Percentiles rank a stretch among this genome's conserved stretches.
Conservation (phyloP, 2,329 filamentous ascomycete species). For the Exophiala lecanii-corni region DNA sequence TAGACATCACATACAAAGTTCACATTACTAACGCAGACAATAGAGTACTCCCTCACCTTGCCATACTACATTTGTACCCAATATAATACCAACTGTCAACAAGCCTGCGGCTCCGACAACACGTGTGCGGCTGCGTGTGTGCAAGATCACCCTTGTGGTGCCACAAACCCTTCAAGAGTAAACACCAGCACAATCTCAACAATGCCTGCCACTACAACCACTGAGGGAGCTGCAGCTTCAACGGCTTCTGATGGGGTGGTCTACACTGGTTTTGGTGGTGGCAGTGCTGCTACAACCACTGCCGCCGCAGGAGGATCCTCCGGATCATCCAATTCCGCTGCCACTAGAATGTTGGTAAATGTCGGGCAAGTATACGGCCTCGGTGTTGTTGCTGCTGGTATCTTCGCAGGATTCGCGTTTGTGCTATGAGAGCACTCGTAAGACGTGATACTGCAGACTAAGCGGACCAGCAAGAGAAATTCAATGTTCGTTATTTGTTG, state of each 20-base stretch:
- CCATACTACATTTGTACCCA: constrained; percentile 59
- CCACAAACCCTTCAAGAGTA: constrained; percentile 51
- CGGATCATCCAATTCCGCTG: constrained; percentile 24
- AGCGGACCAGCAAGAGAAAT: too few relatives aligned
- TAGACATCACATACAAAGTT: neutral
- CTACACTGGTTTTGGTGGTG: constrained; percentile 43
- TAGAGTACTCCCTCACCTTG: constrained; percentile 39
- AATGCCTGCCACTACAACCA: constrained; percentile 32
- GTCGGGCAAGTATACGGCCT: constrained; percentile 55
- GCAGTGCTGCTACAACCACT: constrained; percentile 29
- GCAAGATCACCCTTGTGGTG: constrained; percentile 55
- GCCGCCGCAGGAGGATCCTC: constrained; percentile 18
- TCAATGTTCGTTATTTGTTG: too few relatives aligned
- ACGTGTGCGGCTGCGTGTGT: constrained; percentile 50
- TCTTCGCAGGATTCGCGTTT: constrained; percentile 55
- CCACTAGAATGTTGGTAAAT: constrained; percentile 42
- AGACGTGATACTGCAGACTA: too few relatives aligned
- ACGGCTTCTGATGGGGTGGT: constrained; percentile 33
- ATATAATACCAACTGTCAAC: constrained; percentile 53
- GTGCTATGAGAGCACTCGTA: too few relatives aligned
- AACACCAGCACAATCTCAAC: constrained; percentile 48
- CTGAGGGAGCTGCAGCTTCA: constrained; percentile 30
- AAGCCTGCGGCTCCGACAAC: constrained; percentile 44
- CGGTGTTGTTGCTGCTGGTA: constrained; percentile 48
- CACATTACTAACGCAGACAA: neutral